These are phyloP conservation scores for Epichloe gansuensis DNA, from an alignment of 2,329 filamentous ascomycete species.

Conservation along the genomic window DNA sequence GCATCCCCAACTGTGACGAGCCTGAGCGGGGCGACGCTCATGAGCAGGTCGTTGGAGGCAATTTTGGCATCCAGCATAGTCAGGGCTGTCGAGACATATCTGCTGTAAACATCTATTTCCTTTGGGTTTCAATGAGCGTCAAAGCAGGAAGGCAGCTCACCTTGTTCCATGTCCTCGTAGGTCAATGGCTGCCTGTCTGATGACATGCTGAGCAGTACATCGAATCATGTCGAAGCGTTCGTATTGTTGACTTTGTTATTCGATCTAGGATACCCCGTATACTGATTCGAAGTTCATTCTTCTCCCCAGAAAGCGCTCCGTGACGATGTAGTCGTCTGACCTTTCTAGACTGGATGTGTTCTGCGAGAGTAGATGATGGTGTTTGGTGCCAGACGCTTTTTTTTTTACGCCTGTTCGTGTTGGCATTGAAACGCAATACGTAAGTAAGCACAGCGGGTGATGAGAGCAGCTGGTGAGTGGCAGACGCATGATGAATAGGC, in stretches of 20 bases:
- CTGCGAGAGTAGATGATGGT: neutral
- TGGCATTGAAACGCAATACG: neutral
- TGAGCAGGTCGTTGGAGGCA: constrained; percentile 13
- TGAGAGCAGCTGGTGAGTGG: neutral
- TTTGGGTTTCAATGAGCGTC: neutral
- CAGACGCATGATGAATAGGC: neutral
- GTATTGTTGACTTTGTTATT: neutral
- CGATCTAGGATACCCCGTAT: neutral
- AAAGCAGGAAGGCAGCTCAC: neutral
- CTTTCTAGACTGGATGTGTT: neutral
- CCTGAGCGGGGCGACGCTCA: constrained; percentile 16
- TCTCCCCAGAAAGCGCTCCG: neutral
- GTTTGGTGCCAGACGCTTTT: neutral
- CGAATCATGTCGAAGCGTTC: neutral
- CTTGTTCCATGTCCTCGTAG: neutral
- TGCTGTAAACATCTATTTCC: neutral
- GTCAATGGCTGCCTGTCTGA: constrained; percentile 1
- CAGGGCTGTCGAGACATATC: constrained; percentile 7
- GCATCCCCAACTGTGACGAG: constrained; percentile 15
- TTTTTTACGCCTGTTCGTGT: neutral
- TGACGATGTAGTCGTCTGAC: too few species aligned
- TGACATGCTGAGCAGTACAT: neutral
- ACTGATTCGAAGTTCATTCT: neutral
- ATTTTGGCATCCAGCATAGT: constrained; percentile 13
- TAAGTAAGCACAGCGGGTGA: neutral